A percentile compares a stretch with the other conserved stretches of the same genome.
Conservation (phyloP, 1,139 yeast species). For the Pichia sp. region DNA sequence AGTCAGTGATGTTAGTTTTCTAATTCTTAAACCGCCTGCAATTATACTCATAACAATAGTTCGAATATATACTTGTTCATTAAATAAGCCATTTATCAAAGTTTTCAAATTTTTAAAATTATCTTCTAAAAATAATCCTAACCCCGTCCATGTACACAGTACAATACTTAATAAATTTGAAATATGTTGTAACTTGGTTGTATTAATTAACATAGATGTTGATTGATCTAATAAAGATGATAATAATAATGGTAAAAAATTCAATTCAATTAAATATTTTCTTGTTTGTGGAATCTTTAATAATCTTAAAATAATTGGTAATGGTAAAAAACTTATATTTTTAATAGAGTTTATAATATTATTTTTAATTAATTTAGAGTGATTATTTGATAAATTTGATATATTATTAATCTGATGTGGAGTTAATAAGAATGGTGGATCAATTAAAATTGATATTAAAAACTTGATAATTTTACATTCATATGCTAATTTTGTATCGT, state of each 20-base stretch:
- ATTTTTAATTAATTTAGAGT: not conserved
- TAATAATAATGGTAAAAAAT: constrained; percentile 57
- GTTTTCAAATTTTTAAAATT: constrained; percentile 52
- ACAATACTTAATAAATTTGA: constrained; percentile 56
- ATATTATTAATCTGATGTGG: not conserved
- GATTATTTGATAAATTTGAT: not conserved
- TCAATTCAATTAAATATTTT: constrained; percentile 50
- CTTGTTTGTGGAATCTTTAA: constrained; percentile 59
- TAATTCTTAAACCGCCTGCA: constrained; percentile 59
- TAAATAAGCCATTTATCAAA: constrained; percentile 55
- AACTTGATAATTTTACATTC: constrained; percentile 9
- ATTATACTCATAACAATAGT: constrained; percentile 66
- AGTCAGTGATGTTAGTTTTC: constrained; percentile 39
- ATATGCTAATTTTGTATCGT: constrained; percentile 8
- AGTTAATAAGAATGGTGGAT: constrained; percentile 11
- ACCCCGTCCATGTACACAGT: constrained; percentile 72
- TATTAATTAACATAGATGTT: constrained; percentile 25
- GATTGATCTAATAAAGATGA: constrained; percentile 57
- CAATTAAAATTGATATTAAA: constrained; percentile 9
- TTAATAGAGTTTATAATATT: not conserved
- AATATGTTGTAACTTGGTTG: constrained; percentile 55
- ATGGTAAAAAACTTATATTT: constrained; percentile 5
- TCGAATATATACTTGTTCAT: constrained; percentile 51
- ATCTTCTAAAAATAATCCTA: constrained; percentile 58
- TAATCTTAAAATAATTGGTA: constrained; percentile 35